Base-by-base conservation (phyloP, 2,329 filamentous ascomycete genomes). In the Sporothrix sp. region DNA sequence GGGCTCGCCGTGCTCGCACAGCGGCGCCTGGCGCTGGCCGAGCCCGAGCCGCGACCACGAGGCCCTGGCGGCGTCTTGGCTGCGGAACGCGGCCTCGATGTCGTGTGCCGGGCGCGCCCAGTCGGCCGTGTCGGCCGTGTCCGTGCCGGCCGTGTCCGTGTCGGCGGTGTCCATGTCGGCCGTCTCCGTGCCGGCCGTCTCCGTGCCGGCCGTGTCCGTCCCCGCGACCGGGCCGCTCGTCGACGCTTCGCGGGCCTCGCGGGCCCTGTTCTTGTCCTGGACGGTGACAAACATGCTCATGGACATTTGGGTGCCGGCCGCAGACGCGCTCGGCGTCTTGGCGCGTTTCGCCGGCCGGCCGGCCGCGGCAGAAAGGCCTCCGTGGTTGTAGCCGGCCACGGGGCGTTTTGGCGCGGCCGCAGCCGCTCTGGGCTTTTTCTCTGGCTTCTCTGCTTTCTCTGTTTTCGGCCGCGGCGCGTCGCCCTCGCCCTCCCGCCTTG, bases 1-100 rank as follows among this genome's bases (percentile, higher is more conserved):
- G 3, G 87, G 85, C 59, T 97, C 90, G 48, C 81, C 74, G 62
- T 98, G 93, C 43, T 96, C 89, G 63, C 93, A 98, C 52, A 76
- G 78, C 1, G 93, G 93, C 1, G 79, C 49, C 52, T 52, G 47
- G 21, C 48, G 55, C 73, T 1, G 79, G 69, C 51, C 85, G 82
- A 64, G 84, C 88, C 14, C 82, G 13, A 97, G 73, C 62, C 84
- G 89, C 4, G 81, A 82, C 93, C 93, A 97, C 20, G 84, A 84
- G 61, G 93, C 84, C 63, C 87, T 91, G 40, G 78, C 77, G 54
- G 78, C 73, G 45, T 93, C 84, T 63, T 87, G 90, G 43, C 77
- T 77, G 54, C 78, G 72, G 48, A 88, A 79, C 2, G 52, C 52
- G 0, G 84, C 82, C 58, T 90, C 85, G 54, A 84, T 72, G 2